These are phyloP conservation scores for Penicillium sp. DNA, from an alignment of 2,329 filamentous ascomycete species.

Conservation along the genomic window DNA sequence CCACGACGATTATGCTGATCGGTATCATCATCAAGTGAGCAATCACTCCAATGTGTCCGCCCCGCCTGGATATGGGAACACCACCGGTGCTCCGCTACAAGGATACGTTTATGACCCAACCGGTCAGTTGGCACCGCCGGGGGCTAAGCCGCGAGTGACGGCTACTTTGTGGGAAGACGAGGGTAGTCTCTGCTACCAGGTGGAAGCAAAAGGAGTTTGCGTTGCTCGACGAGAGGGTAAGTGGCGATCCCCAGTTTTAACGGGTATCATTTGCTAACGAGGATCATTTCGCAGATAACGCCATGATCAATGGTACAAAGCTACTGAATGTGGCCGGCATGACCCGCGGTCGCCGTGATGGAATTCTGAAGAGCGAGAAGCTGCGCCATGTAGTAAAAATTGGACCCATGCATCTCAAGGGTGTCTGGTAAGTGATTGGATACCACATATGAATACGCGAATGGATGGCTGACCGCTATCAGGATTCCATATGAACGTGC, in stretches of 20 bases:
- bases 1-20: slow-evolving; percentile 8
- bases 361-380: slow-evolving; percentile 97
- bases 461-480: slow-evolving; percentile 10
- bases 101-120: slow-evolving; percentile 68
- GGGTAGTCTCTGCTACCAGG: slow-evolving; percentile 94
- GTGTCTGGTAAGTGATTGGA: slow-evolving; percentile 72
- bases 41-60: slow-evolving; percentile 31
- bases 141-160: slow-evolving; percentile 94
- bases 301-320: slow-evolving; percentile 99
- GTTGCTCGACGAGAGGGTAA: slow-evolving; percentile 88
- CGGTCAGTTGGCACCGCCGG: slow-evolving; percentile 86
- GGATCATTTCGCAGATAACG: slow-evolving; percentile 65
- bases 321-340: slow-evolving; percentile 95
- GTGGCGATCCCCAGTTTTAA: slow-evolving; percentile 18
- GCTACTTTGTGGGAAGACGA: slow-evolving; percentile 98
- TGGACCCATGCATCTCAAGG: slow-evolving; percentile 97
- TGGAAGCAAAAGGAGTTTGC: slow-evolving; percentile 92
- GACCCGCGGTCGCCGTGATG: slow-evolving; percentile 91
- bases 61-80: slow-evolving; percentile 39
- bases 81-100: slow-evolving; percentile 42
- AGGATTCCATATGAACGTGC: slow-evolving; percentile 98
- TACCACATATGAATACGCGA: neutral
- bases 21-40: slow-evolving; percentile 31
- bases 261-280: neutral
- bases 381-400: slow-evolving; percentile 97